A percentile compares a stretch with the other conserved stretches of the same genome.
These are phyloP conservation scores for Leccinum variicolor DNA, from an alignment of 768 basidiomycete species.

Conservation along the genomic window DNA sequence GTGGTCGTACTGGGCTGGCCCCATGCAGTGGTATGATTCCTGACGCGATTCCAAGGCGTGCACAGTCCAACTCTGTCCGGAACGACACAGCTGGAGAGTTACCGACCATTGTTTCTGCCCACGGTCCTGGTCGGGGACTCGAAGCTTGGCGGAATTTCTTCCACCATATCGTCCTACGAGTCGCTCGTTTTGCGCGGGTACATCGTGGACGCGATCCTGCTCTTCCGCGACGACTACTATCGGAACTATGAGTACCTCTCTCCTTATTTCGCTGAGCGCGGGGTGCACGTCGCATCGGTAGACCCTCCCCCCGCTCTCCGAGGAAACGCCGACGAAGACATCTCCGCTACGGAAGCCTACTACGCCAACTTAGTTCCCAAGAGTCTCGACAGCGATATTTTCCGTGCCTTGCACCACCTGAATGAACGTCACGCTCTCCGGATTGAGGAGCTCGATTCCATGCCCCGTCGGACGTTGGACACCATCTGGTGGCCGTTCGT, in stretches of 20 bases:
- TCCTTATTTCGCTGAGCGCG: conserved; percentile 75
- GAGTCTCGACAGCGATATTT: conserved; percentile 37
- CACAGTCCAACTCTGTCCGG: conserved; percentile 88
- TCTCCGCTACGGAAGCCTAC: conserved; percentile 60
- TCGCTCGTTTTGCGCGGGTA: conserved; percentile 89
- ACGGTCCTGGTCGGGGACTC: conserved; percentile 86
- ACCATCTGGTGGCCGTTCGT: conserved; percentile 97
- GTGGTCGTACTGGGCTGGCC: not conserved
- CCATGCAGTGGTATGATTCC: not conserved
- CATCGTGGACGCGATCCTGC: conserved; percentile 75
- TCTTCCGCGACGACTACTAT: conserved; percentile 87
- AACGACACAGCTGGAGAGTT: conserved; percentile 79
- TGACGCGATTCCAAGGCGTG: conserved; percentile 54
- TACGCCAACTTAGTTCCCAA: conserved; percentile 51
- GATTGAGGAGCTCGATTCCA: conserved; percentile 68
- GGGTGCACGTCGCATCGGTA: conserved; percentile 51
- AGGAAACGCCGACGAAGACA: conserved; percentile 44
- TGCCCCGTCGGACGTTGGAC: conserved; percentile 74
- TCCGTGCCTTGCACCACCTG: conserved; percentile 52
- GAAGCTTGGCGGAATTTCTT: conserved; percentile 90
- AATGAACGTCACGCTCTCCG: conserved; percentile 62
- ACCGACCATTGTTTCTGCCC: conserved; percentile 84
- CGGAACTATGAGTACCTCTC: conserved; percentile 80
- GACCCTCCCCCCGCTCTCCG: conserved; percentile 55
- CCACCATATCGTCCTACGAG: conserved; percentile 91